These are phyloP conservation scores for Aegle marmelos DNA, from an alignment of 345 rosid genomes.

Conservation along the genomic window DNA sequence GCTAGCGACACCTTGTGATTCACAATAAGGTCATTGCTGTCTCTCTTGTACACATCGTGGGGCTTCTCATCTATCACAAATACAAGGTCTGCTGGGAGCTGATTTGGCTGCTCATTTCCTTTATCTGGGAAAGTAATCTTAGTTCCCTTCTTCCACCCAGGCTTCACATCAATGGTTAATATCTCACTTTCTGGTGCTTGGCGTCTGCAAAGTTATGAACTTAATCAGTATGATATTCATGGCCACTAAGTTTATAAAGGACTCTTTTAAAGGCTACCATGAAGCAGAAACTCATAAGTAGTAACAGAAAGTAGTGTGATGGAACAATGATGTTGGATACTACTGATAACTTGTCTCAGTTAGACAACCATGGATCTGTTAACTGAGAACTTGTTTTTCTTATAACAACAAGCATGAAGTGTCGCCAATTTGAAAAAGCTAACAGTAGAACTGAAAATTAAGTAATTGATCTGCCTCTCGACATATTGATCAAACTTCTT, in stretches of 20 bases:
- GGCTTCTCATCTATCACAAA: constrained; percentile 87
- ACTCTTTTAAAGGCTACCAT: neutral
- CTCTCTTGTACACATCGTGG: constrained; percentile 65
- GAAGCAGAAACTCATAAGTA: neutral
- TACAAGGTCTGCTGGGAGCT: constrained; percentile 86
- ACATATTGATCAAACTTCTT: neutral
- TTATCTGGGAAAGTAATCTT: constrained; percentile 91
- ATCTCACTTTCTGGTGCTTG: constrained; percentile 81
- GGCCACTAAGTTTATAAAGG: neutral
- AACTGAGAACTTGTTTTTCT: neutral
- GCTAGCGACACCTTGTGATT: constrained; percentile 60
- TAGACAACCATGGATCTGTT: neutral
- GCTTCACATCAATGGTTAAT: constrained; percentile 82
- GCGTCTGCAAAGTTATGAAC: constrained; percentile 40
- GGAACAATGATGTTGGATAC: neutral
- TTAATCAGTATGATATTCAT: neutral
- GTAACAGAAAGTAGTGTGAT: neutral
- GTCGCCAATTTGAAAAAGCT: neutral
- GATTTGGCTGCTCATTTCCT: constrained; percentile 89
- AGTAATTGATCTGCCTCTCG: neutral
- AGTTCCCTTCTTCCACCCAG: constrained; percentile 98
- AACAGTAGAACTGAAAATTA: neutral
- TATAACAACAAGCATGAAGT: neutral
- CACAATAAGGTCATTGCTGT: constrained; percentile 72
- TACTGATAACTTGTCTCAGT: neutral